Percentiles rank a stretch among this genome's conserved stretches.
These are phyloP conservation scores for Globisporangium abappressorium DNA, from an alignment of 352 stramenopile species.

Conservation along the genomic window DNA sequence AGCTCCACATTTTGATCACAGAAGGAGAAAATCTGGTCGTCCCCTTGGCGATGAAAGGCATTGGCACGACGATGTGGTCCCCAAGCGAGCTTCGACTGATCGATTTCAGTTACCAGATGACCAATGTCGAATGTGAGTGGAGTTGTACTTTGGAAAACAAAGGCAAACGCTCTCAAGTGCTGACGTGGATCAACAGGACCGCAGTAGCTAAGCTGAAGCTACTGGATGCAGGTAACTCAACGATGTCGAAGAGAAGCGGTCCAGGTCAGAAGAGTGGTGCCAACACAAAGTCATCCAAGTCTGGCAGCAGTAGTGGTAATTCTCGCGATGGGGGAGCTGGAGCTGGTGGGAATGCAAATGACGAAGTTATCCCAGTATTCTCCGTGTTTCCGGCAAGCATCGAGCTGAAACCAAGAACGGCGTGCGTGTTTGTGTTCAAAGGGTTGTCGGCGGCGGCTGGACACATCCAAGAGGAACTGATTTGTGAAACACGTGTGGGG, in stretches of 20 bases:
- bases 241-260: slow-evolving; percentile 11
- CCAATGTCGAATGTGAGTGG: slow-evolving; percentile 83
- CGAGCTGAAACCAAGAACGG: slow-evolving; percentile 91
- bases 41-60: slow-evolving; percentile 88
- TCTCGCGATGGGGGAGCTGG: slow-evolving; percentile 6
- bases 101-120: slow-evolving; percentile 93
- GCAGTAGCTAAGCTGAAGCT: slow-evolving; percentile 34
- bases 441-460: slow-evolving; percentile 68
- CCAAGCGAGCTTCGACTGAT: slow-evolving; percentile 84
- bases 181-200: slow-evolving; percentile 92
- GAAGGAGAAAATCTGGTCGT: slow-evolving; percentile 91
- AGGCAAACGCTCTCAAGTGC: slow-evolving; percentile 86
- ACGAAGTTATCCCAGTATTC: slow-evolving; percentile 70
- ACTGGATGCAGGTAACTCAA: slow-evolving; percentile 10
- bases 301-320: slow-evolving; percentile 1
- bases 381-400: slow-evolving; percentile 90
- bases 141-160: slow-evolving; percentile 95
- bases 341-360: slow-evolving; percentile 8
- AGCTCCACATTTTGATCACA: slow-evolving; percentile 91
- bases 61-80: slow-evolving; percentile 93
- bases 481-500: slow-evolving; percentile 90
- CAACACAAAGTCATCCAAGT: slow-evolving; percentile 20
- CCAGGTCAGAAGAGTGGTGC: slow-evolving; percentile 23
- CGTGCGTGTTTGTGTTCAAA: slow-evolving; percentile 92
- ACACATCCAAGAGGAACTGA: slow-evolving; percentile 74